These are phyloP conservation scores for Cercospora berteroae DNA, from an alignment of 2,329 filamentous ascomycete genomes.

Conservation along the genomic window DNA sequence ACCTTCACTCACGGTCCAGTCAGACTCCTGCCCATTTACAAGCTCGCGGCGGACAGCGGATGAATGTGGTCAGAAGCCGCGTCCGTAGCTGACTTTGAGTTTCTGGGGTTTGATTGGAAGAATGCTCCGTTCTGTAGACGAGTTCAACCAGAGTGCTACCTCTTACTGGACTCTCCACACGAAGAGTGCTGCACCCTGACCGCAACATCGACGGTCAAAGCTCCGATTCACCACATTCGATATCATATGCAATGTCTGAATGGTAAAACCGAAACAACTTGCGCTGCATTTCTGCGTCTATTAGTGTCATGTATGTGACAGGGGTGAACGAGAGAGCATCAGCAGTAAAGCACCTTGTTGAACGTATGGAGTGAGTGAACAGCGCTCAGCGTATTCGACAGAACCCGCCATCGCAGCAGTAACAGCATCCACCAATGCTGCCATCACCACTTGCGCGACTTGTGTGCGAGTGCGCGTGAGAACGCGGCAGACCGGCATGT, in stretches of 20 bases:
- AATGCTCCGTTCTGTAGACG: neutral
- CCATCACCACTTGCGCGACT: constrained; percentile 1
- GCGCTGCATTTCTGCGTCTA: neutral
- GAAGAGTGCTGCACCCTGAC: neutral
- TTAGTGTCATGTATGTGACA: neutral
- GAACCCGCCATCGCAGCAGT: constrained; percentile 7
- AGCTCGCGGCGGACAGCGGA: neutral
- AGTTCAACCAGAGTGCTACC: neutral
- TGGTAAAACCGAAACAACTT: neutral
- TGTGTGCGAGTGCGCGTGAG: neutral
- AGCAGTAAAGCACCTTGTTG: constrained; percentile 7
- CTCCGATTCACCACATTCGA: neutral
- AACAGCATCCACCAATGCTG: constrained; percentile 8
- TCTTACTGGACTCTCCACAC: neutral
- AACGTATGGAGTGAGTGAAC: constrained; percentile 8
- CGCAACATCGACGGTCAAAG: neutral
- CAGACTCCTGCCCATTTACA: neutral
- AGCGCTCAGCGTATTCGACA: constrained; percentile 5
- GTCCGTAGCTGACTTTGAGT: neutral
- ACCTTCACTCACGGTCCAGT: neutral
- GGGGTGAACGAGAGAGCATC: neutral
- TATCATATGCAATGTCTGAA: neutral
- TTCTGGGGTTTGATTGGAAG: too few species aligned
- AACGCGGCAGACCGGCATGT: neutral
- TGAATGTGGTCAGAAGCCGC: neutral